A percentile compares a stretch with the other conserved stretches of the same genome.
Conservation (phyloP, 345 rosid genomes). For the Atalantia buxifolia region DNA sequence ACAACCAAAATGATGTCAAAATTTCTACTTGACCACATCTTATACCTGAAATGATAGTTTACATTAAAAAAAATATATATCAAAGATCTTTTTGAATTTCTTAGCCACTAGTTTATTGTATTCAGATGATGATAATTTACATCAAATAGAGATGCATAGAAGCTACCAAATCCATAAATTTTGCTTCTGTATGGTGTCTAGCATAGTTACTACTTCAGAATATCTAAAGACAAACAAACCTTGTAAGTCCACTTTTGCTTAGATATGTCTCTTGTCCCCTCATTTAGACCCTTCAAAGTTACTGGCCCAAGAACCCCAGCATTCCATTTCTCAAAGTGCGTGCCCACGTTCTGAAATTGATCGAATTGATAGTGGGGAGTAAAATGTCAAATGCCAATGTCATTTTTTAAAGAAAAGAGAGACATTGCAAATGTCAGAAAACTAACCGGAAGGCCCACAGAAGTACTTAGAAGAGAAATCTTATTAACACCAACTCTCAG, state of each 20-base stretch:
- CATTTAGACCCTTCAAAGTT: conserved; percentile 63
- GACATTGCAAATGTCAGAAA: not conserved
- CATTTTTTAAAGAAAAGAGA: not conserved
- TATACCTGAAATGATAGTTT: no score
- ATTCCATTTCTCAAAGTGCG: conserved; percentile 83
- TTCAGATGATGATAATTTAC: not conserved
- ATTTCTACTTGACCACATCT: not conserved
- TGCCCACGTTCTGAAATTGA: conserved; percentile 78
- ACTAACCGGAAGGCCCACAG: conserved; percentile 89
- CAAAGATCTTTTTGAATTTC: not conserved
- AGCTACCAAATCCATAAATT: not conserved
- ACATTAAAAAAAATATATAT: not conserved
- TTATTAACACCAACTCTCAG: conserved; percentile 74
- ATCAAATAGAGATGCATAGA: not conserved
- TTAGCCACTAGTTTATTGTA: not conserved
- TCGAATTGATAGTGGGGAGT: not conserved
- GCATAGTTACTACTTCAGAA: conserved; percentile 15
- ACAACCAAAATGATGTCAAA: not conserved
- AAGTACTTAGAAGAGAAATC: conserved; percentile 69
- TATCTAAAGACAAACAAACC: conserved; percentile 46
- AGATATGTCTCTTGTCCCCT: conserved; percentile 78
- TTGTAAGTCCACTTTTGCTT: conserved; percentile 91
- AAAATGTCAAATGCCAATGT: not conserved
- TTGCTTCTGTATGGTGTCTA: not conserved
- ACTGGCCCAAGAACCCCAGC: conserved; percentile 91